Evolutionary conservation across 192 early-diverging fungal genomes (phyloP), one percentile per base, ranked within the genome.

Genomic region (Spizellomyces sp.): DNA sequence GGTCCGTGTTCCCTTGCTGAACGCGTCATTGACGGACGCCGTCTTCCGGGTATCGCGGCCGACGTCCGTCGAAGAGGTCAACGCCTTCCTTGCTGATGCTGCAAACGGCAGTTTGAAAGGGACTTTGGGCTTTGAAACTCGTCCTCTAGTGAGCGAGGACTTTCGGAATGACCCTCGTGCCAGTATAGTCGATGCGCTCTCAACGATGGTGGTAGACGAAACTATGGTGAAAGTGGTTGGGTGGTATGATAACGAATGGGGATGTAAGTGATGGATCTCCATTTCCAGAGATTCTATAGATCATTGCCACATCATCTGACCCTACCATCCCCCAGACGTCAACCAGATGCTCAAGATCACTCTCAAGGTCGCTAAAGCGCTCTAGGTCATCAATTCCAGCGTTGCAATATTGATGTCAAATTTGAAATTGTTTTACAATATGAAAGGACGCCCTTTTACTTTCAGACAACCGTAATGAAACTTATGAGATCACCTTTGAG

Each of bases 211-310:
- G 43, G 19, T 70, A 10, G 68, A 62, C 45, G 68, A 45, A 22
- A 70, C 68, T 8, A 70, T 70, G 68, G 68, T 70, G 5, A 70
- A 70, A 19, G 56, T 70, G 0, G 61, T 70, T 62, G 68, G 68
- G 42, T 70, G 68, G 68, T 70, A 70, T 41, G 68, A 70, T 43
- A 70, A 70, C 36, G 68, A 70, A 62, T 70, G 68, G 68, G 68
- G 68, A 70, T 70, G 68, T 70, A 46, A 70, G 68, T 70, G 3
- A 5, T 9, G 6, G 27, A 12, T 15, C 4, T 61, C 36, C 27
- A 21, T 36, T 41, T 4, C 5, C 17, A 42, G 15, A 56, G 54
- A 22, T 54, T 14, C n/a, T 61, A 61, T 61, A 15, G 17, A 41
- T 41, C 15, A 42, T 17, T 42, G 0, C 6, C 3, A 6, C 15